These are phyloP conservation scores for Pseudotsuga menziesii DNA, from an alignment of 75 land plant species.

Conservation along the genomic window DNA sequence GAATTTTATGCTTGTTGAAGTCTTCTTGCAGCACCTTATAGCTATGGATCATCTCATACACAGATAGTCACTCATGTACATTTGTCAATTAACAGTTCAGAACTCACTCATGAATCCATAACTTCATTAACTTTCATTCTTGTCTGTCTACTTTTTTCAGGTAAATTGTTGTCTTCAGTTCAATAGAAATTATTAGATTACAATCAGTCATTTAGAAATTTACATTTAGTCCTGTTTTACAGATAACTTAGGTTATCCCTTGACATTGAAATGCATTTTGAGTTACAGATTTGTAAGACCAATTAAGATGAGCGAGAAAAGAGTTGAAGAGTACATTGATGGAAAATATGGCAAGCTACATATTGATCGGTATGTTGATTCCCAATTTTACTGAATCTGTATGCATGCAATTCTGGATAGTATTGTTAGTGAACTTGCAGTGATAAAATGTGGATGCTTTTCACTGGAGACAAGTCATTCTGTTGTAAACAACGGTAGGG, in stretches of 20 bases:
- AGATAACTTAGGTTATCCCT: neutral
- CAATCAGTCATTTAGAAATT: neutral
- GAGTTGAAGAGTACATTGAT: conserved; percentile 66
- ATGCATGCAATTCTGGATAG: neutral
- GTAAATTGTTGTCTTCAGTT: neutral
- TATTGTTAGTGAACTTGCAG: neutral
- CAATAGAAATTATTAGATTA: neutral
- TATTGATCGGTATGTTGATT: conserved; percentile 61
- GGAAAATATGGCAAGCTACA: conserved; percentile 93
- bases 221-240: neutral
- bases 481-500: neutral
- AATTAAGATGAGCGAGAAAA: conserved; percentile 61
- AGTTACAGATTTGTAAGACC: conserved; percentile 85
- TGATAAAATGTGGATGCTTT: neutral
- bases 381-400: neutral
- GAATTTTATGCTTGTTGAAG: too few relatives aligned
- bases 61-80: too few relatives aligned
- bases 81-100: neutral
- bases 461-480: neutral
- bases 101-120: neutral
- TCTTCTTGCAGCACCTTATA: too few relatives aligned
- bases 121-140: neutral
- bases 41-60: too few relatives aligned
- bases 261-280: conserved; percentile 7
- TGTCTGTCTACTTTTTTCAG: neutral